Evolutionary conservation across 495 filamentous ascomycete genomes (phyloP).

Genomic region (Hypomontagnella monticulosa): DNA sequence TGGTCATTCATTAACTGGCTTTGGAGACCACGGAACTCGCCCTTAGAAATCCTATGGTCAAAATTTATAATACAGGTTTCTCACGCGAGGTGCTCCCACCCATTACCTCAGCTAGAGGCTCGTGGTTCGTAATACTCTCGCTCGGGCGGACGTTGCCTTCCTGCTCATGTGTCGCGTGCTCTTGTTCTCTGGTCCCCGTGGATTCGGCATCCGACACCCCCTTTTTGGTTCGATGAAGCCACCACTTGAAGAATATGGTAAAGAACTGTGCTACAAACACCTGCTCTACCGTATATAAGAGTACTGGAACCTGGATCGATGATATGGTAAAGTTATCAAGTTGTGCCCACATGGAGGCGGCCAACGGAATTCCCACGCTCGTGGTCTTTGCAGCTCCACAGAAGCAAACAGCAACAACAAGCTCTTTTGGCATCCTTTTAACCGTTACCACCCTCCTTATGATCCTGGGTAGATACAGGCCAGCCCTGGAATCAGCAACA

Average conservation of each 20-base stretch:
- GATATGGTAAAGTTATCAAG: constrained; percentile 60
- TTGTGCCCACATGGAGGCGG: constrained; percentile 64
- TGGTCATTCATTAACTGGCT: not conserved
- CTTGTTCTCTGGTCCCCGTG: constrained; percentile 24
- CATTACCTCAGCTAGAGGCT: not conserved
- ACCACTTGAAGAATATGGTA: constrained; percentile 61
- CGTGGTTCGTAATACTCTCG: constrained; percentile 1
- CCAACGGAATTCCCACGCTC: constrained; percentile 61
- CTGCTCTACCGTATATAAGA: constrained; percentile 67
- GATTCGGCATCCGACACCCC: constrained; percentile 29
- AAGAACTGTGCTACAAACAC: constrained; percentile 65
- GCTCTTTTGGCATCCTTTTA: constrained; percentile 54
- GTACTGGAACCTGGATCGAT: constrained; percentile 62
- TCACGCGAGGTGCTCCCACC: constrained; percentile 1
- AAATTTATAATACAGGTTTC: constrained; percentile 18
- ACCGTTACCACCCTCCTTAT: constrained; percentile 42
- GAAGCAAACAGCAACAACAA: constrained; percentile 65
- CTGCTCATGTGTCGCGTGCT: not conserved
- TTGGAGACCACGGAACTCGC: no score
- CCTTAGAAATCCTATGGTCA: not conserved
- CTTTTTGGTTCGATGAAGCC: constrained; percentile 51
- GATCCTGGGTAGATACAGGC: constrained; percentile 26
- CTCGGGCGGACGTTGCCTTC: not conserved
- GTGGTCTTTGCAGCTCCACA: constrained; percentile 68
- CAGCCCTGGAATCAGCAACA: constrained; percentile 35